phyloP scores from a whole-genome alignment of 2,329 filamentous ascomycete species.

The Diaporthe australafricana region DNA sequence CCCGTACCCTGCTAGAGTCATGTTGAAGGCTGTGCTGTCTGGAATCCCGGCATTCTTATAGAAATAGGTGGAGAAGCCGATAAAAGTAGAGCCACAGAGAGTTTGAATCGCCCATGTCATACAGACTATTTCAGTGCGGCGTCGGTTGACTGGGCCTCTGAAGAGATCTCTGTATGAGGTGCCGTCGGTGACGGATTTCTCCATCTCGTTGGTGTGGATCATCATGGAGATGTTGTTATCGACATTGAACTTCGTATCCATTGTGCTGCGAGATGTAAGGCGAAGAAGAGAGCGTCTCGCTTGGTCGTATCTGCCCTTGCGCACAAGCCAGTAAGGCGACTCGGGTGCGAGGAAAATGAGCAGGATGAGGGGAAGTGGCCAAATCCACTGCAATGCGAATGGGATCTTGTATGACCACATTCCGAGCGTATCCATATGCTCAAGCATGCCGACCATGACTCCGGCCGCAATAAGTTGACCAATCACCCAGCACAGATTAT shows the following conservation, averaged over 20 bases:
- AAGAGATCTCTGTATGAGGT: constrained; percentile 64
- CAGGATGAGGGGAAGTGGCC: constrained; percentile 52
- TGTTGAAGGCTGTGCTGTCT: constrained; percentile 54
- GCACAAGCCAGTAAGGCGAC: constrained; percentile 60
- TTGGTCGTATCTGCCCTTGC: constrained; percentile 50
- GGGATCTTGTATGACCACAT: constrained; percentile 56
- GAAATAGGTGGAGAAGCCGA: constrained; percentile 62
- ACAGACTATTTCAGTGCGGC: constrained; percentile 65
- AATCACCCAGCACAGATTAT: constrained; percentile 69
- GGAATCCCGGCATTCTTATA: constrained; percentile 59
- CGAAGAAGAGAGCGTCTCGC: constrained; percentile 49
- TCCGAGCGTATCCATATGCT: constrained; percentile 1
- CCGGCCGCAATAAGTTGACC: constrained; percentile 64
- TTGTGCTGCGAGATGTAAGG: constrained; percentile 41
- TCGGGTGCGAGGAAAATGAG: constrained; percentile 39
- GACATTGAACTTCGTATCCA: constrained; percentile 50
- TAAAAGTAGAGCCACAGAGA: constrained; percentile 60
- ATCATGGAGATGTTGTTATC: constrained; percentile 66
- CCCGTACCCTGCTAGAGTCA: constrained; percentile 61
- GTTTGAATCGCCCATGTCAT: constrained; percentile 62
- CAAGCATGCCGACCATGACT: constrained; percentile 48
- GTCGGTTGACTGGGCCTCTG: constrained; percentile 57
- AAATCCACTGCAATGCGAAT: constrained; percentile 60
- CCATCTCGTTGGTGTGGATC: constrained; percentile 63
- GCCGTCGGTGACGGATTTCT: constrained; percentile 56